Conservation (phyloP, 306 rosid genomes). For the Delonix regia region DNA sequence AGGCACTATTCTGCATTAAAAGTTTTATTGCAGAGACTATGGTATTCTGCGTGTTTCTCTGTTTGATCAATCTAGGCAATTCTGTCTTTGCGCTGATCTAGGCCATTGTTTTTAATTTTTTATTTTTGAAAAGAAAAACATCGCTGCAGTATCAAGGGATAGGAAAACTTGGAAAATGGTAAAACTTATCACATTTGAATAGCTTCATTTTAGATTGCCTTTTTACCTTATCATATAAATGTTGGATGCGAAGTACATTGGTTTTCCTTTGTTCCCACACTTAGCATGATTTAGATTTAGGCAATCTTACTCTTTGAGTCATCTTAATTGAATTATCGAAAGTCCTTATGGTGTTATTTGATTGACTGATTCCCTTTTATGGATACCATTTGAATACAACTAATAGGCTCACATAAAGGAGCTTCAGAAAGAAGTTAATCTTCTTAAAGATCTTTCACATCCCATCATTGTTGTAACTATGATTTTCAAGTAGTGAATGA, state of each 20-base stretch:
- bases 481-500: constrained; percentile 38
- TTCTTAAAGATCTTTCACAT: constrained; percentile 92
- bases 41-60: neutral
- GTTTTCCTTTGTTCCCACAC: neutral
- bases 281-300: neutral
- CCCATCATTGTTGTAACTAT: constrained; percentile 94
- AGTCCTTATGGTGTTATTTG: constrained; percentile 25
- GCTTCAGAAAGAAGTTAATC: constrained; percentile 99
- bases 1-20: neutral
- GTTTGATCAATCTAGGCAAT: constrained; percentile 17
- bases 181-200: neutral
- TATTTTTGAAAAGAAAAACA: neutral
- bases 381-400: constrained; percentile 40
- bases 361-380: neutral
- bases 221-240: too few relatives aligned
- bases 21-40: neutral
- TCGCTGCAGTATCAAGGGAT: neutral
- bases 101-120: neutral
- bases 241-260: neutral
- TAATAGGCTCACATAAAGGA: constrained; percentile 88
- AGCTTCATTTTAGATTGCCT: neutral
- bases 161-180: neutral
- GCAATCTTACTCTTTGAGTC: neutral
- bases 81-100: too few relatives aligned
- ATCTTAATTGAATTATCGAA: constrained; percentile 5